Evolutionary conservation across 2,329 filamentous ascomycete species (phyloP).

Genomic region (Pseudogymnoascus sp.): DNA sequence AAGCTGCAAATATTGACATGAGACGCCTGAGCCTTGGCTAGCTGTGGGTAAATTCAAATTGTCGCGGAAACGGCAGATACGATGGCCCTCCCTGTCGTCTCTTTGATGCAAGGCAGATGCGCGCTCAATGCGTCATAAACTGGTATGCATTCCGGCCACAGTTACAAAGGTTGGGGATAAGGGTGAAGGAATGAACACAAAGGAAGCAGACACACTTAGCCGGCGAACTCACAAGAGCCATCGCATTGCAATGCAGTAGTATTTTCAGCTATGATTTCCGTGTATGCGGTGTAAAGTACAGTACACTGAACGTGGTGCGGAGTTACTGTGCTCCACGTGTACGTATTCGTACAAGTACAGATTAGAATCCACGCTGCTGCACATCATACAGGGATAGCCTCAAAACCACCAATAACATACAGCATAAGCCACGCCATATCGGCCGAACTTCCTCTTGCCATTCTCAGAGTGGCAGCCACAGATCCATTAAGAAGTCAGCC

Average conservation of each 20-base stretch:
- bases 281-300: not conserved
- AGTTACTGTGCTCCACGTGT: not conserved
- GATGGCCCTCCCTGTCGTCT: not conserved
- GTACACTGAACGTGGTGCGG: not conserved
- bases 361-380: not conserved
- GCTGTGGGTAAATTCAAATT: not conserved
- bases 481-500: not conserved
- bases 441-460: not conserved
- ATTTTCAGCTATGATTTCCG: not conserved
- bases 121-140: slow-evolving; percentile 6
- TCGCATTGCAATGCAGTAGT: not conserved
- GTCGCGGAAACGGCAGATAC: not conserved
- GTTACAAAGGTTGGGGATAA: not conserved
- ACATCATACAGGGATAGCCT: not conserved
- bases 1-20: not conserved
- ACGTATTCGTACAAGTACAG: not conserved
- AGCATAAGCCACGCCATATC: not conserved
- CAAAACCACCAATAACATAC: slow-evolving; percentile 4
- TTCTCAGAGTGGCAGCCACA: not conserved
- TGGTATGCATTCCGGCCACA: not conserved
- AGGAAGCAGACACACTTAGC: not conserved
- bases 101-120: not conserved
- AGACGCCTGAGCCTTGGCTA: not conserved
- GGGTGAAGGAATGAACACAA: not conserved
- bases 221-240: not conserved